phyloP scores from a whole-genome alignment of 208 protist genomes.

The Hexamita inflata region DNA sequence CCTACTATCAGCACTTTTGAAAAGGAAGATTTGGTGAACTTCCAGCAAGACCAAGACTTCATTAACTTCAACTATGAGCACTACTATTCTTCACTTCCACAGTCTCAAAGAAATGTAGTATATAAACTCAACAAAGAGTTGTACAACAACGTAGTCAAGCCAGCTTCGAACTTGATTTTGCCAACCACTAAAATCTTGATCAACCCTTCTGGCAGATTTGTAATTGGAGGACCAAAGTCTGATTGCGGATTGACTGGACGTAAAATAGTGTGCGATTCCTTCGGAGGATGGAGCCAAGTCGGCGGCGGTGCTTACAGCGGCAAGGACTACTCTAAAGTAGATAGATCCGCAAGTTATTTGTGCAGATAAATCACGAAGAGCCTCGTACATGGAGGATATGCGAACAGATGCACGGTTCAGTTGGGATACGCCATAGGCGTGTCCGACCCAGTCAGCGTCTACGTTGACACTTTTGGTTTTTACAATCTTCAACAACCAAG shows the following conservation, averaged over 20 bases:
- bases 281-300: constrained; percentile 97
- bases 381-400: constrained; percentile 74
- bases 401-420: constrained; percentile 80
- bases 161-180: too few species aligned
- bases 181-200: constrained; percentile 81
- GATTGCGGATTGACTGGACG: constrained; percentile 96
- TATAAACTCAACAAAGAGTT: neutral
- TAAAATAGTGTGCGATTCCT: constrained; percentile 99
- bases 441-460: constrained; percentile 81
- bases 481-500: too few species aligned
- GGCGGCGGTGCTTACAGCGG: constrained; percentile 97
- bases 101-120: neutral
- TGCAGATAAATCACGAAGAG: constrained; percentile 97
- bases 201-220: constrained; percentile 94
- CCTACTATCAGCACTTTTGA: constrained; percentile 8
- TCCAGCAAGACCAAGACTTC: neutral
- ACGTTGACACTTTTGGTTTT: constrained; percentile 95
- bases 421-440: constrained; percentile 96
- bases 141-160: too few species aligned
- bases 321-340: constrained; percentile 98
- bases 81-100: neutral
- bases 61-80: neutral
- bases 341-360: constrained; percentile 93
- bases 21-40: neutral
- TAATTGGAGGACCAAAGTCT: constrained; percentile 93